Evolutionary conservation across 805 yeast genomes (phyloP).

Genomic region (Ogataea minuta): DNA sequence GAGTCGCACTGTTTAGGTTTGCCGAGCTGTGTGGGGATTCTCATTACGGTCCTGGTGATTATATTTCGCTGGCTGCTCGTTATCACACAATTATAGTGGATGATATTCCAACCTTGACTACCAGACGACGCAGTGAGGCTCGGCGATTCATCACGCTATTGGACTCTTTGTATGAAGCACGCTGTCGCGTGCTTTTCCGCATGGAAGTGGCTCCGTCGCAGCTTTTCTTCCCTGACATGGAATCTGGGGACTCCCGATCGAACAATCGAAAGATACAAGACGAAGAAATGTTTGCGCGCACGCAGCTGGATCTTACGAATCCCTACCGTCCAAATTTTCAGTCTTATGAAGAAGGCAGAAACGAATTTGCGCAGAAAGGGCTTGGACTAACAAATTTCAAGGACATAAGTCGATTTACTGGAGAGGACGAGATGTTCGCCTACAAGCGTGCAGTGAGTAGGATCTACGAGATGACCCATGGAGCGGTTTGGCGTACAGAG

Average conservation of each 20-base stretch:
- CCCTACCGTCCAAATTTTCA: constrained; percentile 73
- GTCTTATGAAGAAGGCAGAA: constrained; percentile 52
- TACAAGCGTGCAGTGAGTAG: constrained; percentile 69
- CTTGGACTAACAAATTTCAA: constrained; percentile 38
- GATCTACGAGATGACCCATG: constrained; percentile 41
- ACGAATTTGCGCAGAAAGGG: constrained; percentile 30
- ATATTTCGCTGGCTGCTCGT: constrained; percentile 61
- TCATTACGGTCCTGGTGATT: constrained; percentile 61
- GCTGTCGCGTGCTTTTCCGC: constrained; percentile 56
- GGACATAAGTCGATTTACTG: constrained; percentile 58
- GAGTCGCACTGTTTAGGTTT: constrained; percentile 50
- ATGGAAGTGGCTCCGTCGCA: constrained; percentile 47
- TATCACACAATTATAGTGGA: constrained; percentile 58
- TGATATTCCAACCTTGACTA: constrained; percentile 57
- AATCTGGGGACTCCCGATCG: constrained; percentile 10
- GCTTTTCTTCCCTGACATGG: constrained; percentile 61
- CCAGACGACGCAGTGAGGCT: constrained; percentile 63
- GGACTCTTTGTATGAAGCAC: constrained; percentile 68
- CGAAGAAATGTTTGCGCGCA: constrained; percentile 68
- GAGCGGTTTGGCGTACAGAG: constrained; percentile 45
- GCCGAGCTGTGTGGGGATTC: constrained; percentile 53
- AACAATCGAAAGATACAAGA: constrained; percentile 47
- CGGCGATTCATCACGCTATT: constrained; percentile 62
- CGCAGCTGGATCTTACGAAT: constrained; percentile 53
- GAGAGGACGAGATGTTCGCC: constrained; percentile 76